Evolutionary conservation across 192 early-diverging fungal species (phyloP).

Genomic region (Umbelopsis isabellina): DNA sequence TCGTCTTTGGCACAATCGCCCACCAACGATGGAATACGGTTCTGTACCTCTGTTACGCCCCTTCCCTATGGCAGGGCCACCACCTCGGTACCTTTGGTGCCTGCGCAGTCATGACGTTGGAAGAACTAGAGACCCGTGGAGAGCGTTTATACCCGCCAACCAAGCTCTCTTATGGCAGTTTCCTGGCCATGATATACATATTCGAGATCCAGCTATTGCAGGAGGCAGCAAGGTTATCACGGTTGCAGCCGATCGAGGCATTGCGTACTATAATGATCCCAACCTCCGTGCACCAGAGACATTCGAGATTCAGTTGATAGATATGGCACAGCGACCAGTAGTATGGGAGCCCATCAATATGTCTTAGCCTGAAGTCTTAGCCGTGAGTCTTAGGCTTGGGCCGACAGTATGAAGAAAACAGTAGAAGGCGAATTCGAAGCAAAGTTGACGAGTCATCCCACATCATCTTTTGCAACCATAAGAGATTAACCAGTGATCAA

Average conservation of each 20-base stretch:
- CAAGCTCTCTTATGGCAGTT: conserved; percentile 8
- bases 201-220: conserved; percentile 10
- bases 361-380: neutral
- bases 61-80: neutral
- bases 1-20: neutral
- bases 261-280: conserved; percentile 7
- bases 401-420: neutral
- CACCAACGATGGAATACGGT: neutral
- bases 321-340: neutral
- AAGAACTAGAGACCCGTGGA: neutral
- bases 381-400: neutral
- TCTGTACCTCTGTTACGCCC: neutral
- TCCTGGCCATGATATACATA: conserved; percentile 7
- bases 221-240: neutral
- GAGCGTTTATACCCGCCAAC: neutral
- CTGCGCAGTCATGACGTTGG: conserved; percentile 1
- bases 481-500: too few species aligned
- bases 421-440: neutral
- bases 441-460: too few species aligned
- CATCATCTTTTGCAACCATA: too few species aligned
- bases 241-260: neutral
- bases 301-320: conserved; percentile 10
- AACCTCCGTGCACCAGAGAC: conserved; percentile 2
- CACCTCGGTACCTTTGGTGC: conserved; percentile 3
- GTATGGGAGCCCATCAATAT: neutral